phyloP scores from a whole-genome alignment of 139 green algal species.

The Picochlorum sp. region DNA sequence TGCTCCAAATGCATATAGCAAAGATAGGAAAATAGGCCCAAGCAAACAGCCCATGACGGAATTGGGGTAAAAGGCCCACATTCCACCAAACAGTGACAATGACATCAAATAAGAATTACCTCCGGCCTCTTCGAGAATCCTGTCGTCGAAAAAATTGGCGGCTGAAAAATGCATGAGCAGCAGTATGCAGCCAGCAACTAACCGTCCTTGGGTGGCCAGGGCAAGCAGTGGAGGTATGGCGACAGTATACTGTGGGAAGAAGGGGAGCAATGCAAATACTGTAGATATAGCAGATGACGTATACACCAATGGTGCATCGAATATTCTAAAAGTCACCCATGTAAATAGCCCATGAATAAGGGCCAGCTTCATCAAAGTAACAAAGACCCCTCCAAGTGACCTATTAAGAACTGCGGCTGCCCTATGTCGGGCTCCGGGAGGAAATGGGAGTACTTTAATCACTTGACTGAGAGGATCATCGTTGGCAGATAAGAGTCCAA shows the following conservation, averaged over 20 bases:
- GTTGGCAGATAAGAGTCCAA: slow-evolving; percentile 36
- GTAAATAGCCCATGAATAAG: slow-evolving; percentile 52
- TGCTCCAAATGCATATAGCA: slow-evolving; percentile 38
- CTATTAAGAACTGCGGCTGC: slow-evolving; percentile 19
- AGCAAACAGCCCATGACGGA: slow-evolving; percentile 42
- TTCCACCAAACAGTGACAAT: slow-evolving; percentile 29
- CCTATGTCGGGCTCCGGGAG: slow-evolving; percentile 16
- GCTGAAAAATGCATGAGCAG: slow-evolving; percentile 31
- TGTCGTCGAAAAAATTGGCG: slow-evolving; percentile 38
- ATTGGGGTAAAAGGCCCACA: slow-evolving; percentile 42
- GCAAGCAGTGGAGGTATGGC: slow-evolving; percentile 37
- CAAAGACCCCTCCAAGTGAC: slow-evolving; percentile 34
- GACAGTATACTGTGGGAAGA: slow-evolving; percentile 41
- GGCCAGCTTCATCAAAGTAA: slow-evolving; percentile 46
- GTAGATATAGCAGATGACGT: slow-evolving; percentile 19
- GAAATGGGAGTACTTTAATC: slow-evolving; percentile 37
- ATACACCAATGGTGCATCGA: slow-evolving; percentile 37
- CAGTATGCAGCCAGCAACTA: not conserved
- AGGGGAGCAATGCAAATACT: slow-evolving; percentile 37
- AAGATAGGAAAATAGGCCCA: slow-evolving; percentile 47
- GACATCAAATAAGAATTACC: slow-evolving; percentile 42
- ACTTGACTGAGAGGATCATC: slow-evolving; percentile 35
- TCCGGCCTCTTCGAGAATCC: slow-evolving; percentile 41
- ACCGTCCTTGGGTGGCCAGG: slow-evolving; percentile 30
- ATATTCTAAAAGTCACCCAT: slow-evolving; percentile 37